These are phyloP conservation scores for Casuarina equisetifolia DNA, from an alignment of 306 rosid species.

Conservation along the genomic window DNA sequence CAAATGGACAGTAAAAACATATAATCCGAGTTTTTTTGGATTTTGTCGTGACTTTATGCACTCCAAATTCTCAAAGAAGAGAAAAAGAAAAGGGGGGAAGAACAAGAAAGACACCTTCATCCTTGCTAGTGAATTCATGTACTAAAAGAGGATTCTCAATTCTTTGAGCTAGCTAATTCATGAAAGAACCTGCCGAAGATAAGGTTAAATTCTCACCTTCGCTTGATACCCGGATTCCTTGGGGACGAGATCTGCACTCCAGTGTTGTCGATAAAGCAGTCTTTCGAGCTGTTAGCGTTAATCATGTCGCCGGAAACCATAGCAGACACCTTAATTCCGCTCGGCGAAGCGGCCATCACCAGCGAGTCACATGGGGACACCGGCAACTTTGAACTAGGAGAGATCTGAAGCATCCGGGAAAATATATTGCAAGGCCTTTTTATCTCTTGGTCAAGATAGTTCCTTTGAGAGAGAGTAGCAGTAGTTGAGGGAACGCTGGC, in stretches of 20 bases:
- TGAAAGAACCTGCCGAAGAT: constrained; percentile 8
- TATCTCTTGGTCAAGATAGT: constrained; percentile 20
- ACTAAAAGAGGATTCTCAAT: neutral
- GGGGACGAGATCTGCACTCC: constrained; percentile 87
- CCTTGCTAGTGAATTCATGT: constrained; percentile 5
- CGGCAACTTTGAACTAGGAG: constrained; percentile 50
- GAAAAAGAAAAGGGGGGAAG: neutral
- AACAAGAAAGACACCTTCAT: too few species aligned
- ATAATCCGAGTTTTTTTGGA: constrained; percentile 39
- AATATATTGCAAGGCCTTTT: constrained; percentile 53
- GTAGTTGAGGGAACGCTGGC: neutral
- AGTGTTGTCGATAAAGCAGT: constrained; percentile 47
- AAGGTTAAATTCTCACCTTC: constrained; percentile 50
- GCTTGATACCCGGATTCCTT: constrained; percentile 71
- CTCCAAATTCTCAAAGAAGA: constrained; percentile 1
- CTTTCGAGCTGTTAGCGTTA: constrained; percentile 43
- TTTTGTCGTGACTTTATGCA: constrained; percentile 20
- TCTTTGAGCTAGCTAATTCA: neutral
- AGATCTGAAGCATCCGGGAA: constrained; percentile 89
- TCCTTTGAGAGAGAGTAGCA: constrained; percentile 20
- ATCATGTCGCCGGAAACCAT: constrained; percentile 43
- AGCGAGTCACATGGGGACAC: constrained; percentile 35
- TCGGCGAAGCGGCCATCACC: constrained; percentile 33
- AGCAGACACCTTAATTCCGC: constrained; percentile 37
- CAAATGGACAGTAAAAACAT: constrained; percentile 11